phyloP scores from a whole-genome alignment of 768 basidiomycete genomes.

The Suillus americanus region DNA sequence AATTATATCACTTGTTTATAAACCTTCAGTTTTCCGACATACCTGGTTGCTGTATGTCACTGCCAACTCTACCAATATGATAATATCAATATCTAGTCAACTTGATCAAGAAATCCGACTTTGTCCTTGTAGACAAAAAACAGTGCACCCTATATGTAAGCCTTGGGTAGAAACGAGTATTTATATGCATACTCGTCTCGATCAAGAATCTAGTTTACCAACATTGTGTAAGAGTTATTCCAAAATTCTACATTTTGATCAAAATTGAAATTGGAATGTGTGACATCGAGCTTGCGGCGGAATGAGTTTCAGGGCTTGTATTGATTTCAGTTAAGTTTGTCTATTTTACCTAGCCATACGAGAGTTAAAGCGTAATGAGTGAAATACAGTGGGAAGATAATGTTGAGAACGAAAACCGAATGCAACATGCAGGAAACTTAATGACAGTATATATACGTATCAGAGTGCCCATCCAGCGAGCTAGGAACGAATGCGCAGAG shows the following conservation, averaged over 20 bases:
- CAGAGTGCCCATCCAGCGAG: slow-evolving; percentile 21
- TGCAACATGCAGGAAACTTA: slow-evolving; percentile 31
- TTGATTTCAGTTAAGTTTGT: slow-evolving; percentile 14
- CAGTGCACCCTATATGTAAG: neutral
- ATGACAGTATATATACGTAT: slow-evolving; percentile 37
- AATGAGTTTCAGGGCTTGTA: neutral
- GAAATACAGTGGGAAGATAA: slow-evolving; percentile 33
- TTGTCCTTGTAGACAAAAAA: neutral
- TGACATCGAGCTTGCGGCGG: neutral
- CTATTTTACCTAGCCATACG: slow-evolving; percentile 27
- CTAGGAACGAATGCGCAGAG: slow-evolving; percentile 1
- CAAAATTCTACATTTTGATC: neutral
- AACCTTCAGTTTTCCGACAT: neutral
- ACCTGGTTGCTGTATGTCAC: neutral
- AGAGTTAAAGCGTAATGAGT: slow-evolving; percentile 11
- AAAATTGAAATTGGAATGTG: neutral
- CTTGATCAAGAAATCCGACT: neutral
- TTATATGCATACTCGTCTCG: neutral
- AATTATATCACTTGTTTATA: neutral
- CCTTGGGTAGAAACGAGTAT: neutral
- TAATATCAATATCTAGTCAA: slow-evolving; percentile 2
- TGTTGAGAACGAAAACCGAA: slow-evolving; percentile 19
- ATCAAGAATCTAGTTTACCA: neutral
- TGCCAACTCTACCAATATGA: neutral
- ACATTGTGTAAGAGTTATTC: too few species aligned